Percentiles rank a stretch among this genome's conserved stretches.
Conservation (phyloP, 1,139 yeast genomes). For the Suhomyces atakaporum region DNA sequence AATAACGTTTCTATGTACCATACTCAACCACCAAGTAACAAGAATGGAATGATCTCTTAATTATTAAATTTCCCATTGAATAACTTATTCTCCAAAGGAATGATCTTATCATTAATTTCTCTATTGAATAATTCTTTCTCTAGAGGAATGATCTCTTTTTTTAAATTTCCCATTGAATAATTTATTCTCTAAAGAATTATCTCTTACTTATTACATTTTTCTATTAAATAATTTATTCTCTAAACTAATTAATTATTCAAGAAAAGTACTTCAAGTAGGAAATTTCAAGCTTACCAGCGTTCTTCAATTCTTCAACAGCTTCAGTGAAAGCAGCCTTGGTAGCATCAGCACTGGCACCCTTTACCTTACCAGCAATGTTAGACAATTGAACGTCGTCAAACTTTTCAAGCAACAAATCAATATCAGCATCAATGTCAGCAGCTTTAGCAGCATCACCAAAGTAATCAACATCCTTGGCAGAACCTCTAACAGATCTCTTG, state of each 20-base stretch:
- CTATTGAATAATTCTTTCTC: too few species aligned
- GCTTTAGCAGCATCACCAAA: conserved; percentile 76
- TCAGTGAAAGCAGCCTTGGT: conserved; percentile 55
- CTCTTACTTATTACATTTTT: too few species aligned
- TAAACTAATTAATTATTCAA: conserved; percentile 1
- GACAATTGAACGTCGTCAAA: conserved; percentile 77
- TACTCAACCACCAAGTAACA: too few species aligned
- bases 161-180: too few species aligned
- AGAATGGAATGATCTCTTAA: too few species aligned
- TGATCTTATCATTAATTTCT: too few species aligned
- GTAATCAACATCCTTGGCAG: conserved; percentile 83
- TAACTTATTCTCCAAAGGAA: too few species aligned
- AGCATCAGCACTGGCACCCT: conserved; percentile 51
- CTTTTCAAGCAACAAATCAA: conserved; percentile 74
- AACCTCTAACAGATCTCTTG: conserved; percentile 85
- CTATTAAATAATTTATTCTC: too few species aligned
- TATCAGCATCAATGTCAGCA: conserved; percentile 71
- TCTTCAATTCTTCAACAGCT: conserved; percentile 44
- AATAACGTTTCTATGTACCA: too few species aligned
- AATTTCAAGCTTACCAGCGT: conserved; percentile 34
- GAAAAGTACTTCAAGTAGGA: conserved; percentile 40
- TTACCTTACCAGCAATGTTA: conserved; percentile 64
- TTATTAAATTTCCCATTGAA: too few species aligned
- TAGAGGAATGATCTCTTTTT: too few species aligned
- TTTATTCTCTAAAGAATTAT: too few species aligned